These are phyloP conservation scores for Paramyrothecium sp. DNA, from an alignment of 2,329 filamentous ascomycete species.

Conservation along the genomic window DNA sequence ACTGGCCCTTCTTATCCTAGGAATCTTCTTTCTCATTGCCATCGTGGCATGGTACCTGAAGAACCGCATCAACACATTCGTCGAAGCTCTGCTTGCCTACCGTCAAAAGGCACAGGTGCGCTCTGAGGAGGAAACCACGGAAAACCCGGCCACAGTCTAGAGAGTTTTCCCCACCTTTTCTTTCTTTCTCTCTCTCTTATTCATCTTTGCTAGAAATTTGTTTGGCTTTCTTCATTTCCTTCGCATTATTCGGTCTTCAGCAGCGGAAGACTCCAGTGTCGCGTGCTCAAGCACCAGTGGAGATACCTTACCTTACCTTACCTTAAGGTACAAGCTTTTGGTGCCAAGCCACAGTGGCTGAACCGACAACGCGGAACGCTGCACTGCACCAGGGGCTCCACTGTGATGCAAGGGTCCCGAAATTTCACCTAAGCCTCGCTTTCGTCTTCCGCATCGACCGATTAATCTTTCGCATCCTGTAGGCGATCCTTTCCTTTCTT, in stretches of 20 bases:
- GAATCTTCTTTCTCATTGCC: constrained; percentile 25
- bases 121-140: not conserved
- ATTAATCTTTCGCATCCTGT: not conserved
- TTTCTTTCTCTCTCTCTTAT: not conserved
- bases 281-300: too few species aligned
- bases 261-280: too few species aligned
- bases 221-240: not conserved
- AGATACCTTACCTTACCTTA: too few species aligned
- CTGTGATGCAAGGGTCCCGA: not conserved
- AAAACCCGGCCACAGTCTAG: not conserved
- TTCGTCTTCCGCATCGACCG: not conserved
- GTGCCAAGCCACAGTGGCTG: not conserved
- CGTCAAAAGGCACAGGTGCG: constrained; percentile 7
- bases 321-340: not conserved
- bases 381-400: not conserved
- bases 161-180: not conserved
- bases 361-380: not conserved
- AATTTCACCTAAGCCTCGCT: not conserved
- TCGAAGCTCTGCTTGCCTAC: constrained; percentile 20
- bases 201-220: not conserved
- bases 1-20: constrained; percentile 30
- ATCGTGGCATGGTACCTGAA: constrained; percentile 27
- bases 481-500: not conserved
- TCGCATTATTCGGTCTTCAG: too few species aligned
- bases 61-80: constrained; percentile 25